Conservation (phyloP, 2,329 filamentous ascomycete genomes). For the Teratosphaeriaceae sp. region DNA sequence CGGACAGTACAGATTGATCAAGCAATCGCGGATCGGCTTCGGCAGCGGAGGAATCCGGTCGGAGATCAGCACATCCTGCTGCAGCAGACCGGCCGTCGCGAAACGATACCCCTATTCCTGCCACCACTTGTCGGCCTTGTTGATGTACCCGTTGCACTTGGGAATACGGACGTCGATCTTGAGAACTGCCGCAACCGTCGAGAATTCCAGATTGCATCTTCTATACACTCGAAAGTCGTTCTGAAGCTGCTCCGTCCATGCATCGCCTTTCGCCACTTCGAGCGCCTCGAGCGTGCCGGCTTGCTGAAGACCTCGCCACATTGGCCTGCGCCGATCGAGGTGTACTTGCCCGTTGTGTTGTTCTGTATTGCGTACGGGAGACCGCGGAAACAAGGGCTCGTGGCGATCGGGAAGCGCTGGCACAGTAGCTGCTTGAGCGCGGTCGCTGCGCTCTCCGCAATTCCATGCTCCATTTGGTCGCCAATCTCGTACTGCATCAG, state of each 20-base stretch:
- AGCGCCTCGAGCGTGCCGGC: neutral
- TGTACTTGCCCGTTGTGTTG: too few species aligned
- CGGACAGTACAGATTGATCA: neutral
- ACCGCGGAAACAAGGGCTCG: too few species aligned
- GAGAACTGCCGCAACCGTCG: neutral
- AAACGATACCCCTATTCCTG: neutral
- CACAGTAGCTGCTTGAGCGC: too few species aligned
- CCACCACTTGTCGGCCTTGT: neutral
- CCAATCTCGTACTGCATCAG: too few species aligned
- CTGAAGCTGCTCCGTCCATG: neutral
- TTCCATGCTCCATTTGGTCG: too few species aligned
- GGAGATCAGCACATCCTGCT: neutral
- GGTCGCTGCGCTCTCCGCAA: too few species aligned
- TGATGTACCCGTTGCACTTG: neutral
- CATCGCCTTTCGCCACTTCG: neutral
- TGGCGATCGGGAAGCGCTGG: too few species aligned
- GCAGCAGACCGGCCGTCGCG: neutral
- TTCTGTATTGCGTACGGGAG: too few species aligned
- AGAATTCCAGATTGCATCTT: neutral
- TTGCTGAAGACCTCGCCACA: neutral
- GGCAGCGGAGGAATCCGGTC: neutral
- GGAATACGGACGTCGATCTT: neutral
- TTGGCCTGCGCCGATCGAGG: neutral
- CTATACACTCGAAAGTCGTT: neutral
- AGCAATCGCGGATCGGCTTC: neutral